Conservation (phyloP, 306 rosid species). For the cucumber (Cucumis sativus) region Cucumber_9930_V3 NC_026657.2:8797001-8797500, state of each 20-base stretch:
- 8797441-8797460: too few species aligned
- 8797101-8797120: slow-evolving; percentile 71
- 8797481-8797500: too few species aligned
- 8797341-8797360: too few species aligned
- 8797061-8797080: slow-evolving; percentile 59
- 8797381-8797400: too few species aligned
- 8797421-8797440: too few species aligned
- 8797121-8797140: slow-evolving; percentile 83
- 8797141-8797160: slow-evolving; percentile 89
- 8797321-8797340: too few species aligned
- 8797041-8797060: slow-evolving; percentile 79
- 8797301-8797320: too few species aligned
- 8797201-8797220: background rate
- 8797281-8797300: background rate
- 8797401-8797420: too few species aligned
- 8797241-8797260: background rate
- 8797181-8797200: background rate
- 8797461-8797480: too few species aligned
- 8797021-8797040: slow-evolving; percentile 77
- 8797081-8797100: slow-evolving; percentile 60
- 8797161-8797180: slow-evolving; percentile 60
- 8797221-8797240: background rate
- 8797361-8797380: too few species aligned
- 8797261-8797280: background rate
- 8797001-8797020: slow-evolving; percentile 65